Evolutionary conservation across 257 asterid genomes (phyloP).

Genomic region (Gentiana macrophylla): DNA sequence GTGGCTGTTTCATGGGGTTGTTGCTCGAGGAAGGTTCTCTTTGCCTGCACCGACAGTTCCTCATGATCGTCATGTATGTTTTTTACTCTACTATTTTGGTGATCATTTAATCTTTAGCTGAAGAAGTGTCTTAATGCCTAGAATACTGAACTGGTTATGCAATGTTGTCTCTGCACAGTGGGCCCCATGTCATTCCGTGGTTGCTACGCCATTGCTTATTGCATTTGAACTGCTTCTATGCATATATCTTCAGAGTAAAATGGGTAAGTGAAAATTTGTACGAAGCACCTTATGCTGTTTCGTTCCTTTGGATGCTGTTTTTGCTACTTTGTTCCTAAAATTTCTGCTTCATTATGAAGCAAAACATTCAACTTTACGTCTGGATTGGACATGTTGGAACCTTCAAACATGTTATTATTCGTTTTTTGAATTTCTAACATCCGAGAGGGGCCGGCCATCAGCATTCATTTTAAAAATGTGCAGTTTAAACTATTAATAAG

Average conservation of each 20-base stretch:
- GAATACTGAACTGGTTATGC: slow-evolving; percentile 5
- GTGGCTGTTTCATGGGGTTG: slow-evolving; percentile 91
- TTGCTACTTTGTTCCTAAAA: too few relatives aligned
- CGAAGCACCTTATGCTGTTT: not conserved
- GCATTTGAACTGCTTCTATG: slow-evolving; percentile 98
- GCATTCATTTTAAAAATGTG: too few relatives aligned
- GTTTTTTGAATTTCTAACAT: too few relatives aligned
- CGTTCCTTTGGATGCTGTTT: not conserved
- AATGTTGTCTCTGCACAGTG: slow-evolving; percentile 42
- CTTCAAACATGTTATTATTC: too few relatives aligned
- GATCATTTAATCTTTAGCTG: slow-evolving; percentile 9
- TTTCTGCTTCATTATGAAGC: not conserved
- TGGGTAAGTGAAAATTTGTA: slow-evolving; percentile 33
- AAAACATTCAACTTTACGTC: not conserved
- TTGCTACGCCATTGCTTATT: slow-evolving; percentile 83
- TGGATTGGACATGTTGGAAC: too few relatives aligned
- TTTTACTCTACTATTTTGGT: slow-evolving; percentile 10
- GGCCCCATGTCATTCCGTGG: slow-evolving; percentile 99
- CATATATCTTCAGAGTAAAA: slow-evolving; percentile 73
- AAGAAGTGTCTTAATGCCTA: slow-evolving; percentile 10
- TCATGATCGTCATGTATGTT: slow-evolving; percentile 85
- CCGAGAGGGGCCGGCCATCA: too few relatives aligned
- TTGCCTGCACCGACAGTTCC: slow-evolving; percentile 97
- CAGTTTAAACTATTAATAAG: too few relatives aligned
- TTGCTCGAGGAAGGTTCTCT: slow-evolving; percentile 97